phyloP scores from a whole-genome alignment of 2,329 filamentous ascomycete species.

The Aspergillus chevalieri region DNA sequence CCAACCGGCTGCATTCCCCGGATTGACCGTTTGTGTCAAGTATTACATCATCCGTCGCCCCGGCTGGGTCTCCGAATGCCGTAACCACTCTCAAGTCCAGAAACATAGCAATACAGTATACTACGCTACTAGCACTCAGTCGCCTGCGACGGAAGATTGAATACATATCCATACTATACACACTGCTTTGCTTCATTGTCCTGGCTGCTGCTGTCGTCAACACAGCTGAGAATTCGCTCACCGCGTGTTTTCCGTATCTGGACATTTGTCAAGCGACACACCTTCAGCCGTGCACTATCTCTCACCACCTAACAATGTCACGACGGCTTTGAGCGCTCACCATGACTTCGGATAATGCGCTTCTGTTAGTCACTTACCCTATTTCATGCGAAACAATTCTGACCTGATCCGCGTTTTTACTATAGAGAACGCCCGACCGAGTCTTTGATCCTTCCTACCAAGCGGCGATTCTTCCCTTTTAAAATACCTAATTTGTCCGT shows the following conservation, averaged over 20 bases:
- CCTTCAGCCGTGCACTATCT: neutral
- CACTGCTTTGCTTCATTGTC: neutral
- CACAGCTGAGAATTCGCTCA: neutral
- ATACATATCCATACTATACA: neutral
- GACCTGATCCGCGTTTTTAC: conserved; percentile 9
- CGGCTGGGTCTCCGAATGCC: neutral
- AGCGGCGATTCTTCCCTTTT: conserved; percentile 62
- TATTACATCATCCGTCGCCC: conserved; percentile 31
- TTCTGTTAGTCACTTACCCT: conserved; percentile 26
- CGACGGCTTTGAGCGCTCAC: conserved; percentile 25
- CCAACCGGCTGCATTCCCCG: conserved; percentile 16
- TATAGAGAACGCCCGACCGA: conserved; percentile 61
- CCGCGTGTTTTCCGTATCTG: neutral
- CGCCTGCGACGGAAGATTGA: no score
- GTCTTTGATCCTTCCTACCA: conserved; percentile 53
- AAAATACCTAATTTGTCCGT: conserved; percentile 60
- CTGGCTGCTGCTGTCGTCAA: neutral
- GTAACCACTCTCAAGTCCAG: no score
- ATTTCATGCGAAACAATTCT: conserved; percentile 5
- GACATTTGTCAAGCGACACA: neutral
- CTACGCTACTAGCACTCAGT: no score
- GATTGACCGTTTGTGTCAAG: conserved; percentile 21
- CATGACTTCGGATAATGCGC: conserved; percentile 39
- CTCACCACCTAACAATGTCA: conserved; percentile 24
- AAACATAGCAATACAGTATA: no score